Evolutionary conservation across 1,139 yeast genomes (phyloP).

Genomic region (Candida glucosophila): DNA sequence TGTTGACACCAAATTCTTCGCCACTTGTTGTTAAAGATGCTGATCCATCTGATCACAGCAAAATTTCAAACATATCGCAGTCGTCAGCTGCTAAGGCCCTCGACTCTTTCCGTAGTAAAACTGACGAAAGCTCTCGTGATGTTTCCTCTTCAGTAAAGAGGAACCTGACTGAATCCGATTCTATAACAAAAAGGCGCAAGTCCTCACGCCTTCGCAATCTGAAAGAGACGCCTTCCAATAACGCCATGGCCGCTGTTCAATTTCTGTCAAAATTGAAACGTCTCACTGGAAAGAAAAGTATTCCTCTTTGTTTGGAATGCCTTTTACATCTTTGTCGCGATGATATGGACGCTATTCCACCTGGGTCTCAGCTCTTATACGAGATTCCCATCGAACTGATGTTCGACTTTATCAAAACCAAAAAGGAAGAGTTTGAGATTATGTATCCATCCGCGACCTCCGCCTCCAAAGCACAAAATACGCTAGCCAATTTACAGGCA

Average conservation of each 20-base stretch:
- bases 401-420: neutral
- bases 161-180: slow-evolving; percentile 2
- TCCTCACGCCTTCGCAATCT: slow-evolving; percentile 2
- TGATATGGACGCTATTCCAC: slow-evolving; percentile 8
- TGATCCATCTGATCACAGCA: neutral
- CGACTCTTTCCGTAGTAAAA: too few relatives aligned
- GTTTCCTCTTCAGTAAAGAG: too few relatives aligned
- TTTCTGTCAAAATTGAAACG: slow-evolving; percentile 10
- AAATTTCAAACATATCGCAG: neutral
- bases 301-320: slow-evolving; percentile 15
- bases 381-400: slow-evolving; percentile 6
- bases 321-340: slow-evolving; percentile 4
- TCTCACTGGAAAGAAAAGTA: slow-evolving; percentile 15
- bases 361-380: slow-evolving; percentile 14
- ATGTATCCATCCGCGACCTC: too few relatives aligned
- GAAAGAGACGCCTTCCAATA: neutral
- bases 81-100: neutral
- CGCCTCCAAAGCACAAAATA: too few relatives aligned
- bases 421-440: neutral
- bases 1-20: slow-evolving; percentile 31
- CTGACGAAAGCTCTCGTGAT: too few relatives aligned
- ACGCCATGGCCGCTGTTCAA: slow-evolving; percentile 9
- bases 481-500: too few relatives aligned
- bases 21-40: slow-evolving; percentile 12
- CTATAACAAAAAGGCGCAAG: slow-evolving; percentile 2